A percentile compares a stretch with the other conserved stretches of the same genome.
Evolutionary conservation across 1,284 basidiomycete species (phyloP).

Genomic region (Cryptococcus sp.): DNA sequence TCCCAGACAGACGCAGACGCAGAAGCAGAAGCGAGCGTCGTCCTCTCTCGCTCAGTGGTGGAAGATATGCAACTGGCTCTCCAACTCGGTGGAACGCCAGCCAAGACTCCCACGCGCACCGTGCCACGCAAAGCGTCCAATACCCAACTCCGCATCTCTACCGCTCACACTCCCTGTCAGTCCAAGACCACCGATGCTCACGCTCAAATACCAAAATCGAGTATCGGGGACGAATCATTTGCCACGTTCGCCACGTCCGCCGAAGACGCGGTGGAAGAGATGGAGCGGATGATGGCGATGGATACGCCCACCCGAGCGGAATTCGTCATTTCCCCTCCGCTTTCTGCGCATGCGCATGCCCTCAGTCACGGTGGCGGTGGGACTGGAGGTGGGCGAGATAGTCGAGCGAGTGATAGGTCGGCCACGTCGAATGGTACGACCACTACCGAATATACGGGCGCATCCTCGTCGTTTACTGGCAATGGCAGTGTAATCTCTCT

Average conservation of each 20-base stretch:
- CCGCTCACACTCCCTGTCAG: too few species aligned
- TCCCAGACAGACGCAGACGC: not conserved
- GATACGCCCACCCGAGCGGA: slow-evolving; percentile 40
- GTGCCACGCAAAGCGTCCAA: too few species aligned
- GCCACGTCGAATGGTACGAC: slow-evolving; percentile 1
- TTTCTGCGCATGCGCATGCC: slow-evolving; percentile 11
- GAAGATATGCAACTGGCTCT: slow-evolving; percentile 19
- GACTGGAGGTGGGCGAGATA: slow-evolving; percentile 4
- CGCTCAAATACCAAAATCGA: not conserved
- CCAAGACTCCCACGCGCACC: too few species aligned
- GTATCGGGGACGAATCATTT: not conserved
- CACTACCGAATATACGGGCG: not conserved
- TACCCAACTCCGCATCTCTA: too few species aligned
- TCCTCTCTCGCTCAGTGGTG: slow-evolving; percentile 12
- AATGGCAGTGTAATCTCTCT: not conserved
- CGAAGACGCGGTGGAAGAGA: slow-evolving; percentile 34
- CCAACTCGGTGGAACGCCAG: slow-evolving; percentile 3
- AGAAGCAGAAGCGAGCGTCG: slow-evolving; percentile 1
- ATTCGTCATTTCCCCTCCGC: slow-evolving; percentile 39
- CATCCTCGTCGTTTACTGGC: too few species aligned
- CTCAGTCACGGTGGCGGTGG: not conserved
- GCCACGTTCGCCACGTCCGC: not conserved
- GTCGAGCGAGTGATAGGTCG: slow-evolving; percentile 14
- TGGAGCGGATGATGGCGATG: slow-evolving; percentile 43
- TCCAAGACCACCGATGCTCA: too few species aligned